Conservation (phyloP, 2,329 filamentous ascomycete genomes). For the Ascocoryne sarcoides region DNA sequence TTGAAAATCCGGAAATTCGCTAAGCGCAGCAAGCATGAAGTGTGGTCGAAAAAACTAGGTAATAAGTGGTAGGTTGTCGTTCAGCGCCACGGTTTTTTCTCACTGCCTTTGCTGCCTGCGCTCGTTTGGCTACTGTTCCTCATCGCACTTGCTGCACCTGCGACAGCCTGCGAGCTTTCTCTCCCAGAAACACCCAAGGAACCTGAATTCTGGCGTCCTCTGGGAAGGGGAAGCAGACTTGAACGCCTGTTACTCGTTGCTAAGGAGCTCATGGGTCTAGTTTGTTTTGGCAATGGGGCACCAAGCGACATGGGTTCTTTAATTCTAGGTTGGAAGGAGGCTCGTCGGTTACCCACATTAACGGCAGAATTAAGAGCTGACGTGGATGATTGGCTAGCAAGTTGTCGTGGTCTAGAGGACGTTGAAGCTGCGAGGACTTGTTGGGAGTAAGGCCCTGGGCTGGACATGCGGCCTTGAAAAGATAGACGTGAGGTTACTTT, state of each 20-base stretch:
- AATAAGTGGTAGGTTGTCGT: background rate
- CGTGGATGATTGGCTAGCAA: conserved; percentile 34
- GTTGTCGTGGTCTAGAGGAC: conserved; percentile 30
- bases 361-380: conserved; percentile 29
- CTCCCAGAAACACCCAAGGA: conserved; percentile 39
- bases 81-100: conserved; percentile 21
- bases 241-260: conserved; percentile 41
- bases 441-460: conserved; percentile 43
- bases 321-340: conserved; percentile 43
- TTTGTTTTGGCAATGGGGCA: conserved; percentile 21
- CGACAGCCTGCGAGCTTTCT: conserved; percentile 39
- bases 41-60: no score
- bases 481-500: conserved; percentile 31
- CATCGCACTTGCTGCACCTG: conserved; percentile 38
- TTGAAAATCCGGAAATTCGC: background rate
- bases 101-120: conserved; percentile 19
- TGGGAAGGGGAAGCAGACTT: conserved; percentile 44
- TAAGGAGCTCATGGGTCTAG: conserved; percentile 49
- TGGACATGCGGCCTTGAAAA: conserved; percentile 39
- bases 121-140: conserved; percentile 16
- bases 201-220: conserved; percentile 22
- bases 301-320: conserved; percentile 27
- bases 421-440: conserved; percentile 33
- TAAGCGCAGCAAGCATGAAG: background rate
- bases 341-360: conserved; percentile 38